Conservation (phyloP, 2,329 filamentous ascomycete genomes). For the Trichoderma hamatum region DNA sequence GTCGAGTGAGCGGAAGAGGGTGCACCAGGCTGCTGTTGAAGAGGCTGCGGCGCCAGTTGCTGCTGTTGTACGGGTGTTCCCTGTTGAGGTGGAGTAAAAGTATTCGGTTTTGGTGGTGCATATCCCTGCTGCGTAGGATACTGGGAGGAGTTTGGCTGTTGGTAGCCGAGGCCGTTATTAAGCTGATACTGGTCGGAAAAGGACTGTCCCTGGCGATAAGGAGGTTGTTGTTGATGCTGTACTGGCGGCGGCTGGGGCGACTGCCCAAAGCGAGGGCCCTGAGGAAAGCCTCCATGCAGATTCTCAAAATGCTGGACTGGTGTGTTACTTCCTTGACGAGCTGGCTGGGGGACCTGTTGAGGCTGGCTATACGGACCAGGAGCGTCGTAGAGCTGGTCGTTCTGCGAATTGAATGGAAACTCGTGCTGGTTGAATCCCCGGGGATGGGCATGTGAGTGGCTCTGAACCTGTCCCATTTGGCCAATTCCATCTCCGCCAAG, state of each 20-base stretch:
- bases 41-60: conserved; percentile 26
- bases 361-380: conserved; percentile 39
- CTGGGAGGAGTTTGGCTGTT: conserved; percentile 26
- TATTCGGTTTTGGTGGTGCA: conserved; percentile 31
- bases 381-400: conserved; percentile 40
- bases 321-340: conserved; percentile 40
- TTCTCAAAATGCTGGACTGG: conserved; percentile 38
- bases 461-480: conserved; percentile 38
- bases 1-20: conserved; percentile 14
- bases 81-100: conserved; percentile 30
- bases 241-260: conserved; percentile 39
- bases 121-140: conserved; percentile 26
- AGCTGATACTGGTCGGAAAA: conserved; percentile 32
- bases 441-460: conserved; percentile 37
- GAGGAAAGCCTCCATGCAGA: conserved; percentile 36
- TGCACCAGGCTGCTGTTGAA: conserved; percentile 22
- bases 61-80: conserved; percentile 27
- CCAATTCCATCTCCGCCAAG: conserved; percentile 29
- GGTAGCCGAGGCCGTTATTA: conserved; percentile 26
- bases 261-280: conserved; percentile 34
- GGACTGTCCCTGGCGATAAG: conserved; percentile 33
- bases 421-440: conserved; percentile 41
- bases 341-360: conserved; percentile 41
- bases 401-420: conserved; percentile 41
- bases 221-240: conserved; percentile 36